Conservation (phyloP, 164 flowering plant species). For the Kingdonia uniflora region DNA sequence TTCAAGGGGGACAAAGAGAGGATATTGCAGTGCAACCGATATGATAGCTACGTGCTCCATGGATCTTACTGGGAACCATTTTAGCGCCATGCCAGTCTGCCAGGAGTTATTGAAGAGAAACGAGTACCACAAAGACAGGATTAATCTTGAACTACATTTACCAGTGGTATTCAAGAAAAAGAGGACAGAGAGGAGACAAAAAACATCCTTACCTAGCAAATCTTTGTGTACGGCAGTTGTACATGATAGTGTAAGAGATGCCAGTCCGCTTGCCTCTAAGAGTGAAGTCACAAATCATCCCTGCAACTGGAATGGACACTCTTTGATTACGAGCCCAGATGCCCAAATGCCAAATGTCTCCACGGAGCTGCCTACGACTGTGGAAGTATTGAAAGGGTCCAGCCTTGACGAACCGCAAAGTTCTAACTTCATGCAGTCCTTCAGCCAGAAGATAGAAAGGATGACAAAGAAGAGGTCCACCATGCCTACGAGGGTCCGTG, state of each 20-base stretch:
- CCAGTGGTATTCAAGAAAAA: conserved; percentile 37
- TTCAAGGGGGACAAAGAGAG: conserved; percentile 5
- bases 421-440: conserved; percentile 8
- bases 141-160: conserved; percentile 11
- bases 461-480: conserved; percentile 34
- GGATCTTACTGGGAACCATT: conserved; percentile 4
- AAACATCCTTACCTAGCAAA: conserved; percentile 14
- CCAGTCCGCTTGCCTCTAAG: too few species aligned
- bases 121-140: too few species aligned
- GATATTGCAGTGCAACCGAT: conserved; percentile 13
- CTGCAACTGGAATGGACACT: too few species aligned
- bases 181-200: conserved; percentile 37
- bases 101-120: not conserved
- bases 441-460: conserved; percentile 8
- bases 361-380: not conserved
- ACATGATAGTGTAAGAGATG: too few species aligned
- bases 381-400: not conserved
- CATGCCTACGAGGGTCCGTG: conserved; percentile 16
- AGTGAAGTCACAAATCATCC: too few species aligned
- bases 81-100: not conserved
- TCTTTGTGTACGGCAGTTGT: conserved; percentile 10
- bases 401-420: conserved; percentile 8
- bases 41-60: too few species aligned
- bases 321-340: too few species aligned
- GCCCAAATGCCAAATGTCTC: too few species aligned